These are phyloP conservation scores for Neurospora sp. DNA, from an alignment of 495 filamentous ascomycete species.

Conservation along the genomic window DNA sequence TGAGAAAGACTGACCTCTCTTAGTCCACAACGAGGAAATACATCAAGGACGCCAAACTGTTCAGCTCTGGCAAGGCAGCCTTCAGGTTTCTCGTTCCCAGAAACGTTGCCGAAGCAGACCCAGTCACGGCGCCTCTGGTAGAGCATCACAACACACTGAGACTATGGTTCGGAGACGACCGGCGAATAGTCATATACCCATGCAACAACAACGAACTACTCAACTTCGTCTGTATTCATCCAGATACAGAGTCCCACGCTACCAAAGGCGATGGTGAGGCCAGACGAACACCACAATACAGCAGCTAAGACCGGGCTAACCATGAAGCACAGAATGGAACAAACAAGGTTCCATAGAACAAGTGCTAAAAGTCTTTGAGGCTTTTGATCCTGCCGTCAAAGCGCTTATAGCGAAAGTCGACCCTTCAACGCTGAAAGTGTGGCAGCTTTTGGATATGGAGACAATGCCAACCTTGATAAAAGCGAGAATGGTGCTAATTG, in stretches of 20 bases:
- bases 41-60: constrained; percentile 26
- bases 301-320: background rate
- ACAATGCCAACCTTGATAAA: constrained; percentile 43
- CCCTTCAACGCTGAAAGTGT: constrained; percentile 41
- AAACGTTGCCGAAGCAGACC: constrained; percentile 34
- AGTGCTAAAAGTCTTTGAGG: constrained; percentile 40
- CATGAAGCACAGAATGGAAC: constrained; percentile 31
- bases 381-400: constrained; percentile 37
- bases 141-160: constrained; percentile 30
- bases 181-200: constrained; percentile 51
- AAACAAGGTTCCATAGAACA: constrained; percentile 34
- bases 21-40: constrained; percentile 24
- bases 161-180: constrained; percentile 42
- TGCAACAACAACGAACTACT: constrained; percentile 43
- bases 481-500: constrained; percentile 41
- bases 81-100: constrained; percentile 51
- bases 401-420: constrained; percentile 40
- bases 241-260: constrained; percentile 30
- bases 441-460: constrained; percentile 50
- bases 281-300: background rate
- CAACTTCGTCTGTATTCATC: constrained; percentile 54
- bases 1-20: background rate
- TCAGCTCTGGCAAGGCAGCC: constrained; percentile 45
- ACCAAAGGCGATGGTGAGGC: constrained; percentile 15
- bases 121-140: constrained; percentile 33